Percentiles rank a stretch among this genome's conserved stretches.
phyloP scores from a whole-genome alignment of 1,284 basidiomycete genomes.

The Trichosporon sp. region DNA sequence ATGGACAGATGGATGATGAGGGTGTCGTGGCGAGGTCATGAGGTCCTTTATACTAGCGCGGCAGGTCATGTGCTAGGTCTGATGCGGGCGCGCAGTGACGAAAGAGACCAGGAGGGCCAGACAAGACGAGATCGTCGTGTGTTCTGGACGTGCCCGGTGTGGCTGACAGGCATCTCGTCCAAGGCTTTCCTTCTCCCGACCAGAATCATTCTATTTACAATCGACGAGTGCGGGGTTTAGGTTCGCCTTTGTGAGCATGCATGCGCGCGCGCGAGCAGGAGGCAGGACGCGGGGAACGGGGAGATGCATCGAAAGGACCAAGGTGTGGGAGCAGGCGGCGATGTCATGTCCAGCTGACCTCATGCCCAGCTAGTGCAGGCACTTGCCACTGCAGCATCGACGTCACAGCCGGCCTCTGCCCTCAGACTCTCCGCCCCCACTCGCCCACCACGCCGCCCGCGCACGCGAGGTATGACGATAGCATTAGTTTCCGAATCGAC shows the following conservation, averaged over 20 bases:
- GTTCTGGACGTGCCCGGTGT: background rate
- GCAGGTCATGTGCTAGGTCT: background rate
- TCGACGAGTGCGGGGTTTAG: background rate
- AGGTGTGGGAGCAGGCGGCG: background rate
- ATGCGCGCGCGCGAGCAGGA: background rate
- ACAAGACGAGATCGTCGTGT: conserved; percentile 5
- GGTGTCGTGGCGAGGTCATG: background rate
- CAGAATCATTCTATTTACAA: background rate
- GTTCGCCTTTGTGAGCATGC: background rate
- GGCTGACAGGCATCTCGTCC: background rate
- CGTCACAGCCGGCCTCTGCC: background rate
- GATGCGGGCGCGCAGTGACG: background rate
- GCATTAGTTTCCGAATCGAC: conserved; percentile 2
- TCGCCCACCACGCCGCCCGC: background rate
- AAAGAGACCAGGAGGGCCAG: background rate
- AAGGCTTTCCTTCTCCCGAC: background rate
- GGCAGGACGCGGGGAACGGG: background rate
- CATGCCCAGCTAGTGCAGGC: background rate
- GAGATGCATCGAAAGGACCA: background rate
- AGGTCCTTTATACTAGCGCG: background rate
- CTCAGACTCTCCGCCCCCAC: background rate
- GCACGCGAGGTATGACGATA: background rate
- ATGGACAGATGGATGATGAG: background rate
- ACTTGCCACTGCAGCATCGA: background rate
- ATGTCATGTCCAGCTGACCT: conserved; percentile 6